Conservation (phyloP, 768 basidiomycete species). For the Suillus paluster region DNA sequence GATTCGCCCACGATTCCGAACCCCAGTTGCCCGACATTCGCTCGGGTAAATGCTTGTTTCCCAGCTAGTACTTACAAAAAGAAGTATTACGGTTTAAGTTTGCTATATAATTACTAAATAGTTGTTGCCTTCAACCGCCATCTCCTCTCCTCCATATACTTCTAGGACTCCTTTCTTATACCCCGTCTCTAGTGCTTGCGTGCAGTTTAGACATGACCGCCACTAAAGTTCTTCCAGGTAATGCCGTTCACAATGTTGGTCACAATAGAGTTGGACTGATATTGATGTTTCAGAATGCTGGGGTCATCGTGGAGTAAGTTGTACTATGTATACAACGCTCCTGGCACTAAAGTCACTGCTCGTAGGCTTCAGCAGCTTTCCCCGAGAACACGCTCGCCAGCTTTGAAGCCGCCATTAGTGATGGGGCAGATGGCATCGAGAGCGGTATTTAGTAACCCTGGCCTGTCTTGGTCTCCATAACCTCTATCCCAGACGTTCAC, state of each 20-base stretch:
- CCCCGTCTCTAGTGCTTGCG: conserved; percentile 6
- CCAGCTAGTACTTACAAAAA: neutral
- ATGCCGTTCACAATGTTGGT: neutral
- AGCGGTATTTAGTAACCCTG: conserved; percentile 73
- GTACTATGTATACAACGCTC: conserved; percentile 34
- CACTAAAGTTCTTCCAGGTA: conserved; percentile 33
- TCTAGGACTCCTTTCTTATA: neutral
- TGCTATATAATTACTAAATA: conserved; percentile 27
- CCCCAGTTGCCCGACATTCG: neutral
- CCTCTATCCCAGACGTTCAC: conserved; percentile 84
- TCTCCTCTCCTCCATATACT: conserved; percentile 4
- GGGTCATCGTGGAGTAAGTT: conserved; percentile 71
- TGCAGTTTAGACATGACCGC: conserved; percentile 25
- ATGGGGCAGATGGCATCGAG: conserved; percentile 97
- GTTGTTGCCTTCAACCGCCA: neutral
- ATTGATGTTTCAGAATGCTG: conserved; percentile 64
- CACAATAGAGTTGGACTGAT: neutral
- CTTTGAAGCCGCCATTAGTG: conserved; percentile 93
- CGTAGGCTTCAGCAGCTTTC: conserved; percentile 80
- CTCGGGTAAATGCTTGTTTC: conserved; percentile 5
- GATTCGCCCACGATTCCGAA: neutral
- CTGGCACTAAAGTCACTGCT: conserved; percentile 20
- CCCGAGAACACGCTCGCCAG: conserved; percentile 96
- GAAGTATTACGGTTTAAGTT: neutral
- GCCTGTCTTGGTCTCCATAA: conserved; percentile 51